Conservation (phyloP, 345 rosid species). For the Citrus trifoliata region DNA sequence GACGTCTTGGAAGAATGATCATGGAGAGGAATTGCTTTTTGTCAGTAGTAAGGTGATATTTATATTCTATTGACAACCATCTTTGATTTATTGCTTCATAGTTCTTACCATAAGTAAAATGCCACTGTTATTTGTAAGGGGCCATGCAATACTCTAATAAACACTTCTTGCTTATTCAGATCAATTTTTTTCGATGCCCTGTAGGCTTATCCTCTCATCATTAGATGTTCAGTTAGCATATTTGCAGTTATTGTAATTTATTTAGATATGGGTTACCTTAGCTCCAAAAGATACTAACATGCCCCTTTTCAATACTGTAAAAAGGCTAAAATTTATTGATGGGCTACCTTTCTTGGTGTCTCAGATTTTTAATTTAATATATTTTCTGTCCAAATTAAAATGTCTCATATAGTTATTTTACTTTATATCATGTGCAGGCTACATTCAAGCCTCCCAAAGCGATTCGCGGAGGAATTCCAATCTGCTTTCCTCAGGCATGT, state of each 20-base stretch:
- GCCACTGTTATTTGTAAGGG: slow-evolving; percentile 21
- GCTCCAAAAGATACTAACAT: not conserved
- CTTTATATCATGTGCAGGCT: slow-evolving; percentile 47
- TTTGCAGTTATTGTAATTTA: not conserved
- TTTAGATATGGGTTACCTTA: not conserved
- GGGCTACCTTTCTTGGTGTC: not conserved
- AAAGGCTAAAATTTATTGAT: not conserved
- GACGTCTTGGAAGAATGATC: slow-evolving; percentile 94
- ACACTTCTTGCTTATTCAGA: not conserved
- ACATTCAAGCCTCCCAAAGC: slow-evolving; percentile 78
- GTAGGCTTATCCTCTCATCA: not conserved
- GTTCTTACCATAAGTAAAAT: not conserved
- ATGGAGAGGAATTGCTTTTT: slow-evolving; percentile 80
- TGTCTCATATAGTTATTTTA: not conserved
- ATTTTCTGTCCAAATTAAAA: not conserved
- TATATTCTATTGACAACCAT: not conserved
- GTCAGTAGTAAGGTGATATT: slow-evolving; percentile 67
- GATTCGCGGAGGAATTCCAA: slow-evolving; percentile 94
- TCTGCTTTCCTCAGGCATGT: slow-evolving; percentile 91
- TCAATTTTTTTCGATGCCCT: not conserved
- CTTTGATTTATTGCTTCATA: slow-evolving; percentile 2
- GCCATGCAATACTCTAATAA: not conserved
- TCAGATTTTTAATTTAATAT: not conserved
- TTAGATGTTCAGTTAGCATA: not conserved
- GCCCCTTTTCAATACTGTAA: not conserved